Evolutionary conservation across 2,329 filamentous ascomycete species (phyloP).

Genomic region (Ceratocystiopsis brevicomis): DNA sequence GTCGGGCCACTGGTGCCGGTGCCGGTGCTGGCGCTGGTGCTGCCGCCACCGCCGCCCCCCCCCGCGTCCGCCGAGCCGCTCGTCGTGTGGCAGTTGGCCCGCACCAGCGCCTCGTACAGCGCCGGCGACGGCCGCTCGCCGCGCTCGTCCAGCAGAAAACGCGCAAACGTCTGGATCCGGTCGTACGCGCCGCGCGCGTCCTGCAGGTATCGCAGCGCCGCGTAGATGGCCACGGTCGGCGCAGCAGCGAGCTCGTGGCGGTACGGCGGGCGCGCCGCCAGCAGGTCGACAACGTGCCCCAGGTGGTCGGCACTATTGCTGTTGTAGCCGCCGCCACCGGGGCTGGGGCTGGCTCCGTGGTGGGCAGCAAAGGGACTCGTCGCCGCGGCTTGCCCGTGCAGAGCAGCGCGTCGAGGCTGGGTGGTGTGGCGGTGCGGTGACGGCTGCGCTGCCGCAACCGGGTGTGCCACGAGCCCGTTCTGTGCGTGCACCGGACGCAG

Average conservation of each 20-base stretch:
- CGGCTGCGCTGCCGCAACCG: no score
- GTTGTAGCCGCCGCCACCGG: neutral
- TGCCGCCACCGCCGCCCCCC: no score
- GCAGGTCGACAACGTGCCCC: constrained; percentile 1
- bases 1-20: constrained; percentile 4
- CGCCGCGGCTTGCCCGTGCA: no score
- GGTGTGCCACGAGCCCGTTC: no score
- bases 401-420: no score
- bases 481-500: no score
- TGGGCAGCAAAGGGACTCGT: no score
- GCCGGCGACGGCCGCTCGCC: constrained; percentile 33
- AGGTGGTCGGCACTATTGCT: neutral
- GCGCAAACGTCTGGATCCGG: constrained; percentile 27
- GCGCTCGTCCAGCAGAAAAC: constrained; percentile 38
- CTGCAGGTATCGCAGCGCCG: constrained; percentile 24
- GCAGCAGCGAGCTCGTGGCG: constrained; percentile 3
- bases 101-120: constrained; percentile 58
- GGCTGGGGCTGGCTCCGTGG: no score
- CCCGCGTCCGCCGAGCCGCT: constrained; percentile 46
- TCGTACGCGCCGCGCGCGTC: constrained; percentile 19
- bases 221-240: constrained; percentile 10
- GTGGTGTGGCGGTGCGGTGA: no score
- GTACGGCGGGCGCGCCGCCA: constrained; percentile 6
- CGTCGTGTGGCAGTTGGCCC: constrained; percentile 45
- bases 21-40: no score